Conservation (phyloP, 2,329 filamentous ascomycete species). For the Ilyonectria mors-panacis region DNA sequence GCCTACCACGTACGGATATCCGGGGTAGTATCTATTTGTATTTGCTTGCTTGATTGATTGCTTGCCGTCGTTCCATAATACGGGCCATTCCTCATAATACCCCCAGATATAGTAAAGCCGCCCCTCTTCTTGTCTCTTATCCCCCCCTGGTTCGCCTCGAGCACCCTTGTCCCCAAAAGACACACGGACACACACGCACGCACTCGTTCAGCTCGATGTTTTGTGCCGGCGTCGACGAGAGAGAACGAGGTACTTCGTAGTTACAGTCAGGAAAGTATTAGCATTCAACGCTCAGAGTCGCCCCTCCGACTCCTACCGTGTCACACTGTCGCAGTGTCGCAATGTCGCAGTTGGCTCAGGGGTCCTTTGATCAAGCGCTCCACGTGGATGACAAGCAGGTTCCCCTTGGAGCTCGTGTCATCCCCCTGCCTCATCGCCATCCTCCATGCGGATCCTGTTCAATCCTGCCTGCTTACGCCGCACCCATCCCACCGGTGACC, state of each 20-base stretch:
- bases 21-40: background rate
- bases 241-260: background rate
- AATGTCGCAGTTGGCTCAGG: slow-evolving; percentile 13
- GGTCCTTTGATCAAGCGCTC: slow-evolving; percentile 24
- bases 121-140: slow-evolving; percentile 23
- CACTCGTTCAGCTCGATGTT: slow-evolving; percentile 12
- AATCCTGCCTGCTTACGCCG: slow-evolving; percentile 17
- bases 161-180: slow-evolving; percentile 29
- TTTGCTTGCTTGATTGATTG: background rate
- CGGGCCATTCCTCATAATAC: slow-evolving; percentile 11
- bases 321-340: slow-evolving; percentile 33
- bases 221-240: slow-evolving; percentile 2
- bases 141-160: slow-evolving; percentile 26
- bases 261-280: background rate
- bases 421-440: slow-evolving; percentile 29
- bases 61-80: slow-evolving; percentile 9
- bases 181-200: slow-evolving; percentile 36
- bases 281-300: background rate
- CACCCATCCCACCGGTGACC: slow-evolving; percentile 16
- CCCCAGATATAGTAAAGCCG: slow-evolving; percentile 30
- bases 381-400: slow-evolving; percentile 47
- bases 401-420: slow-evolving; percentile 39
- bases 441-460: slow-evolving; percentile 21
- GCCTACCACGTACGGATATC: background rate
- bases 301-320: slow-evolving; percentile 15